Evolutionary conservation across 805 yeast genomes (phyloP).

Genomic region (Torulaspora quercuum): DNA sequence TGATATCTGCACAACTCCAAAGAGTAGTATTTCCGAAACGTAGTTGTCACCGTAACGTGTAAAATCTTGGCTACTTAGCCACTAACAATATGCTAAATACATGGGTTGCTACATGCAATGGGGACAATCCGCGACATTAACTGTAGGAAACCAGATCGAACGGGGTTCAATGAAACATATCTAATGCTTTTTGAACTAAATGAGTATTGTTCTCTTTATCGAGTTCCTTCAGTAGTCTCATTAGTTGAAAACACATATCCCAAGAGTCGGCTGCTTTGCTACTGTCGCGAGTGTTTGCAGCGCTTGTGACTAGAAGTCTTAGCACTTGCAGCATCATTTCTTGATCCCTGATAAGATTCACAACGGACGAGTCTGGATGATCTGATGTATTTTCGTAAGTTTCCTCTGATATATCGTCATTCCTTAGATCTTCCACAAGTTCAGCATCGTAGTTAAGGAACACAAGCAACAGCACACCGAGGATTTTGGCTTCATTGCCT

Average conservation of each 20-base stretch:
- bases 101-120: no score
- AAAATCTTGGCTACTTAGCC: no score
- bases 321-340: slow-evolving; percentile 34
- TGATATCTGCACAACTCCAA: no score
- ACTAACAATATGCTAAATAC: no score
- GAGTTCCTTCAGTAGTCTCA: slow-evolving; percentile 29
- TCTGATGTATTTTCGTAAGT: background rate
- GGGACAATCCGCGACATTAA: no score
- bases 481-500: slow-evolving; percentile 31
- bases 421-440: slow-evolving; percentile 18
- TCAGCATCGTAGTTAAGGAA: slow-evolving; percentile 33
- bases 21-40: no score
- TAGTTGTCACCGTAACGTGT: no score
- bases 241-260: slow-evolving; percentile 37
- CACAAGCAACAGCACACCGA: slow-evolving; percentile 33
- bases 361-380: slow-evolving; percentile 14
- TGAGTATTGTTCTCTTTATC: slow-evolving; percentile 30
- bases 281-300: slow-evolving; percentile 25
- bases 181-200: slow-evolving; percentile 27
- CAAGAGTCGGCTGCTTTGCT: slow-evolving; percentile 33
- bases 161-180: slow-evolving; percentile 20
- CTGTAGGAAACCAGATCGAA: no score
- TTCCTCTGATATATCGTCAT: slow-evolving; percentile 3
- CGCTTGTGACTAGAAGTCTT: slow-evolving; percentile 30
- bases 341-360: slow-evolving; percentile 28